These are phyloP conservation scores for Linnemannia zychae DNA, from an alignment of 192 early-diverging fungal species.

Conservation along the genomic window DNA sequence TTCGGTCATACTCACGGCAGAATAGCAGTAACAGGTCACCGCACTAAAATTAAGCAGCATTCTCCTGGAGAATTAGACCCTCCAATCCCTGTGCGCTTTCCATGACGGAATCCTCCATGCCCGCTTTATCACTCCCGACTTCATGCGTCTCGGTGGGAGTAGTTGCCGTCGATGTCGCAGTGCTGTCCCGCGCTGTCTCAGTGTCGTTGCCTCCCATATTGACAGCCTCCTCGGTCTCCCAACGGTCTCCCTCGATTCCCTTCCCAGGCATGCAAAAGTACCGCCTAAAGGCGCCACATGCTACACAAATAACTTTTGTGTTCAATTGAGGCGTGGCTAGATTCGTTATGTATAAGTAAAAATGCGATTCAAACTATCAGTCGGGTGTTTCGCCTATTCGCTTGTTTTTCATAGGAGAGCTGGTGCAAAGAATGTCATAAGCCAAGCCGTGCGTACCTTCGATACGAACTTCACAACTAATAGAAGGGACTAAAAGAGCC, in stretches of 20 bases:
- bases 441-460: conserved; percentile 41
- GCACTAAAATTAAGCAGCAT: not conserved
- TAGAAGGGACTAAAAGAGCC: conserved; percentile 63
- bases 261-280: conserved; percentile 50
- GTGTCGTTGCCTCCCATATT: not conserved
- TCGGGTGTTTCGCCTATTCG: not conserved
- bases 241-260: conserved; percentile 30
- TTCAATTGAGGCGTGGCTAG: conserved; percentile 53
- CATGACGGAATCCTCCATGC: not conserved
- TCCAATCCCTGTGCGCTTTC: not conserved
- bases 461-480: conserved; percentile 60
- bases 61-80: conserved; percentile 5
- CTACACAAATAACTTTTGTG: conserved; percentile 48
- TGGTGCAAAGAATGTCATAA: not conserved
- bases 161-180: not conserved
- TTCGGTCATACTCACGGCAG: not conserved
- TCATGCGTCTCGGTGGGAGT: conserved; percentile 3
- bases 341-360: not conserved
- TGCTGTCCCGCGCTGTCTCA: not conserved
- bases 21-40: not conserved
- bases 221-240: conserved; percentile 3
- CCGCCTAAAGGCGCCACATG: conserved; percentile 57
- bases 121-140: not conserved
- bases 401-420: not conserved
- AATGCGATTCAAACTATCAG: not conserved